phyloP scores from a whole-genome alignment of 257 asterid genomes.

The Solanum tacnaense region DNA sequence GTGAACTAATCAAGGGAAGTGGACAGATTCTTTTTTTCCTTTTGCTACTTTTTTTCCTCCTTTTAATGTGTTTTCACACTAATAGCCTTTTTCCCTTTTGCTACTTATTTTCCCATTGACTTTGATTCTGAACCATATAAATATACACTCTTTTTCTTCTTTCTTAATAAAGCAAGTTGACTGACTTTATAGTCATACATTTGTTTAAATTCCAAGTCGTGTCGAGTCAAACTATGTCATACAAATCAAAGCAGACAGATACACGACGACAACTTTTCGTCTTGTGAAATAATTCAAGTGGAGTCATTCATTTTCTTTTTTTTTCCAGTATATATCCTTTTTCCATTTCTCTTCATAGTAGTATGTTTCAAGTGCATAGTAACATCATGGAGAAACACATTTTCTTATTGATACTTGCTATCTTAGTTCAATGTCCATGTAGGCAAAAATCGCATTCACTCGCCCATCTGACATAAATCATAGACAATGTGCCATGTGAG shows the following conservation, averaged over 20 bases:
- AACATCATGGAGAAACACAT: neutral
- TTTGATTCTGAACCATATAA: neutral
- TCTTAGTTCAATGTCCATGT: neutral
- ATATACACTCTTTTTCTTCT: neutral
- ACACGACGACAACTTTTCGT: neutral
- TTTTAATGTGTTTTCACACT: neutral
- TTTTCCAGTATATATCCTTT: neutral
- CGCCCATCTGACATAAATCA: too few species aligned
- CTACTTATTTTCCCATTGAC: neutral
- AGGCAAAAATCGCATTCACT: too few species aligned
- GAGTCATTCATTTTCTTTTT: neutral
- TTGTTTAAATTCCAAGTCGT: neutral
- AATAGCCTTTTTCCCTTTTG: neutral
- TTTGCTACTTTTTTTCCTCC: neutral
- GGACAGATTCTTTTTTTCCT: neutral
- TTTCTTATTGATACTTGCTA: neutral
- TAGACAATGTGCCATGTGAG: too few species aligned
- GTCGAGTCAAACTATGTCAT: neutral
- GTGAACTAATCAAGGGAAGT: neutral
- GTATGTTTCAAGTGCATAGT: neutral
- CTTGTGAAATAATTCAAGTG: neutral
- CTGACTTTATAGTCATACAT: neutral
- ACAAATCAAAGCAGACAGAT: too few species aligned
- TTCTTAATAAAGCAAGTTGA: neutral
- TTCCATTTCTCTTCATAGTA: neutral